These are phyloP conservation scores for Tubosaeta sp. DNA, from an alignment of 768 basidiomycete genomes.

Conservation along the genomic window DNA sequence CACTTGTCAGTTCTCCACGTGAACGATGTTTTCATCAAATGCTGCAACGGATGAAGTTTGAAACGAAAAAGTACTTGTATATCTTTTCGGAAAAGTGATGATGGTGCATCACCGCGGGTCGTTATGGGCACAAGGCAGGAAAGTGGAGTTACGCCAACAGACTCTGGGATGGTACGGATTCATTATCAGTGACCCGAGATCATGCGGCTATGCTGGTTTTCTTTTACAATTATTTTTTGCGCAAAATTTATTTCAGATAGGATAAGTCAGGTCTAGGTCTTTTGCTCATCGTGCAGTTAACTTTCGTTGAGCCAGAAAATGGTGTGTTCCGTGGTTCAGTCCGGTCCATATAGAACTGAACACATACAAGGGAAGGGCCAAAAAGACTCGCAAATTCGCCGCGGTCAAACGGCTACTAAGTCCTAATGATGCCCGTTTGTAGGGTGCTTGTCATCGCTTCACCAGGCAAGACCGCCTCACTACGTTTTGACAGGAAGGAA, in stretches of 20 bases:
- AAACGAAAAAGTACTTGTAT: no score
- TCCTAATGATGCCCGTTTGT: conserved; percentile 92
- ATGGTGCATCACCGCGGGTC: not conserved
- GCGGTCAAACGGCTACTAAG: conserved; percentile 90
- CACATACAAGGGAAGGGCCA: conserved; percentile 68
- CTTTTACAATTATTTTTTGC: not conserved
- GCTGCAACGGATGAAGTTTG: no score
- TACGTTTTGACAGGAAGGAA: conserved; percentile 64
- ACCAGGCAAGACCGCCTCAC: not conserved
- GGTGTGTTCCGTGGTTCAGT: conserved; percentile 9
- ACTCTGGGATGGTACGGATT: no score
- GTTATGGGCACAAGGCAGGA: not conserved
- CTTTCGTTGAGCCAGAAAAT: conserved; percentile 4
- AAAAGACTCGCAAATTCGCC: conserved; percentile 94
- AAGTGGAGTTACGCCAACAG: not conserved
- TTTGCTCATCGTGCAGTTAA: not conserved
- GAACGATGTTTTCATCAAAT: no score
- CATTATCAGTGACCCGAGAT: no score
- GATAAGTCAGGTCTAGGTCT: not conserved
- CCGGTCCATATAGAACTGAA: not conserved
- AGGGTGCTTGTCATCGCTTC: conserved; percentile 28
- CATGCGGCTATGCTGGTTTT: not conserved
- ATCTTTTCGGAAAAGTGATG: no score
- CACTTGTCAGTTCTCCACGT: no score
- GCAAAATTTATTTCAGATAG: not conserved